Conservation (phyloP, 495 filamentous ascomycete species). For the Recurvomyces mirabilis region DNA sequence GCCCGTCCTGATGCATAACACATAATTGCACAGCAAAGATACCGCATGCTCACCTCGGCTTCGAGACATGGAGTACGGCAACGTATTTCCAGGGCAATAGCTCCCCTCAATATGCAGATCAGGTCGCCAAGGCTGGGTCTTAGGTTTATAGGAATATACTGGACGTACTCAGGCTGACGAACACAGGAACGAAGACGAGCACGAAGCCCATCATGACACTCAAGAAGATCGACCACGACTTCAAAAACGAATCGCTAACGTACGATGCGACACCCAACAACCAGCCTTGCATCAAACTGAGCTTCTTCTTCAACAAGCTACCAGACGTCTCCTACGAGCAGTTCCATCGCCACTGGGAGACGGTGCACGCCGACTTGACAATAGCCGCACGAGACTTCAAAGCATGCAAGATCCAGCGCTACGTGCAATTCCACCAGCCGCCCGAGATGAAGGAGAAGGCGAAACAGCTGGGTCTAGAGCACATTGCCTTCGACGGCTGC, state of each 20-base stretch:
- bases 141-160: too few species aligned
- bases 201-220: slow-evolving; percentile 21
- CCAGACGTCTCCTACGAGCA: slow-evolving; percentile 27
- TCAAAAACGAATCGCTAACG: slow-evolving; percentile 16
- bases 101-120: too few species aligned
- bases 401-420: slow-evolving; percentile 24
- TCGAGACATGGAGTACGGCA: too few species aligned
- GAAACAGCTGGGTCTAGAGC: slow-evolving; percentile 21
- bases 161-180: too few species aligned
- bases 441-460: slow-evolving; percentile 26
- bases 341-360: slow-evolving; percentile 27
- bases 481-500: slow-evolving; percentile 26
- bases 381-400: slow-evolving; percentile 23
- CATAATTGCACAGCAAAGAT: too few species aligned
- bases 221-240: slow-evolving; percentile 26
- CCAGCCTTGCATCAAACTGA: slow-evolving; percentile 27
- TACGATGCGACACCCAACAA: slow-evolving; percentile 25
- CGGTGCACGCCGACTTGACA: slow-evolving; percentile 26
- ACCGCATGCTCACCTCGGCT: too few species aligned
- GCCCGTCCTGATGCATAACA: too few species aligned
- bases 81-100: too few species aligned
- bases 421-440: slow-evolving; percentile 24
- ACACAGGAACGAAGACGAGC: too few species aligned
- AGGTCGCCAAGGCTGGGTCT: too few species aligned
- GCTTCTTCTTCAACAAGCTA: slow-evolving; percentile 29